phyloP scores from a whole-genome alignment of 2,329 filamentous ascomycete species.

The Pestalotiopsis sp. region DNA sequence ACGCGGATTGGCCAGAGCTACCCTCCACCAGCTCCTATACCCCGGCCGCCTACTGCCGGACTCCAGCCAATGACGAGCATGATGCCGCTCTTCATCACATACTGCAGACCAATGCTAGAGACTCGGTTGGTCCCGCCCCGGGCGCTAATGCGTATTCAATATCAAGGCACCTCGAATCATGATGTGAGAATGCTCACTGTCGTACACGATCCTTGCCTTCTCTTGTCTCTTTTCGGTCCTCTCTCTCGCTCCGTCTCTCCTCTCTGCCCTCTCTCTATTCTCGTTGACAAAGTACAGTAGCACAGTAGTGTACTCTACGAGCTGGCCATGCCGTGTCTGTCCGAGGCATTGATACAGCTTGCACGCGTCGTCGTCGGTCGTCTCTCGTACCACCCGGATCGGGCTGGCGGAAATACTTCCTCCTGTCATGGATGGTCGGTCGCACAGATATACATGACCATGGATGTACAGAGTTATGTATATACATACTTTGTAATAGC shows the following conservation, averaged over 20 bases:
- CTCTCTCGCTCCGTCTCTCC: neutral
- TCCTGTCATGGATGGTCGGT: slow-evolving; percentile 3
- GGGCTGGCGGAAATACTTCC: slow-evolving; percentile 11
- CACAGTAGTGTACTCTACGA: neutral
- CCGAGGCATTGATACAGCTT: neutral
- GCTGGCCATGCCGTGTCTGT: neutral
- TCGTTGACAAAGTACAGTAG: neutral
- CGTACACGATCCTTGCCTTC: neutral
- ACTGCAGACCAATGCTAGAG: slow-evolving; percentile 22
- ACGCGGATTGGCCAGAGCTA: slow-evolving; percentile 28
- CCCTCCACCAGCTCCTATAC: slow-evolving; percentile 21
- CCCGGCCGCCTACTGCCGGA: slow-evolving; percentile 20
- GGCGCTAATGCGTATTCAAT: slow-evolving; percentile 11
- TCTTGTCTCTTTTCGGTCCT: neutral
- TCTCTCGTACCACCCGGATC: neutral
- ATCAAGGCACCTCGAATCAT: slow-evolving; percentile 11
- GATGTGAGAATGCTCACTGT: neutral
- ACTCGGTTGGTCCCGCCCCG: slow-evolving; percentile 24
- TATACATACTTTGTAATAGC: neutral
- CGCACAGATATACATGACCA: neutral
- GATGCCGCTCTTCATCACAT: slow-evolving; percentile 27
- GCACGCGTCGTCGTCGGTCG: neutral
- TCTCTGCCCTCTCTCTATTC: no score
- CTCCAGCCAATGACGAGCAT: slow-evolving; percentile 27
- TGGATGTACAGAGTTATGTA: neutral